Base-by-base conservation (phyloP, 2,329 filamentous ascomycete species). In the Pseudopithomyces maydicus region DNA sequence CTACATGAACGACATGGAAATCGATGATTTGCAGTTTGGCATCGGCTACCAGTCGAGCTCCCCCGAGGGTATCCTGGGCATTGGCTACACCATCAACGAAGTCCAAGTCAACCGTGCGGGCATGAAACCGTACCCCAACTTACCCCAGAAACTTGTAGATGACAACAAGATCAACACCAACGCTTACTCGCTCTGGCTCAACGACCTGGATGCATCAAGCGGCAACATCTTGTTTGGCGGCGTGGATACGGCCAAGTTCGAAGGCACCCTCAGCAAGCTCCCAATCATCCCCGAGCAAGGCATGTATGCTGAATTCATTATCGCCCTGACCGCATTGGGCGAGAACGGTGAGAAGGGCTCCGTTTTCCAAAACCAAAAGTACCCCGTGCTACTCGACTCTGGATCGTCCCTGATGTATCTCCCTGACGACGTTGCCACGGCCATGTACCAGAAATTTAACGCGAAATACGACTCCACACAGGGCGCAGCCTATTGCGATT, bases 21-120 rank as follows among this genome's bases (percentile, higher is more conserved):
- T 92, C 32, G 61, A 79, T 3, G 74, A 79, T 54, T 78, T 92
- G 54, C 88, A 92, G 67, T 91, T 93, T 65, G 90, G 90, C 58
- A 81, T 93, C 59, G 90, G 90, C 41, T 91, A 92, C 70, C 70
- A 61, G 0, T 87, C 85, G 2, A 79, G 66, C 41, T 86, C 84
- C 5, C 55, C 71, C 29, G 73, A 96, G 73, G 91, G 91, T 38
- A 91, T 98, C 41, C 76, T 97, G 19, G 93, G 93, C 17, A 89
- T 98, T 59, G 93, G 93, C 6, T 97, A 97, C 73, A 73, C 83
- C 0, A 74, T 82, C 62, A 95, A 96, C 73, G 93, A 97, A 77
- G 90, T 90, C 12, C 86, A 89, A 65, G 85, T 90, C 44, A 82
- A 82, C 50, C 81, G 85, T 61, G 83, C 80, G 8, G 80, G 82